A percentile compares a stretch with the other conserved stretches of the same genome.
Conservation (phyloP, 2,329 filamentous ascomycete species). For the Aspergillus felis region DNA sequence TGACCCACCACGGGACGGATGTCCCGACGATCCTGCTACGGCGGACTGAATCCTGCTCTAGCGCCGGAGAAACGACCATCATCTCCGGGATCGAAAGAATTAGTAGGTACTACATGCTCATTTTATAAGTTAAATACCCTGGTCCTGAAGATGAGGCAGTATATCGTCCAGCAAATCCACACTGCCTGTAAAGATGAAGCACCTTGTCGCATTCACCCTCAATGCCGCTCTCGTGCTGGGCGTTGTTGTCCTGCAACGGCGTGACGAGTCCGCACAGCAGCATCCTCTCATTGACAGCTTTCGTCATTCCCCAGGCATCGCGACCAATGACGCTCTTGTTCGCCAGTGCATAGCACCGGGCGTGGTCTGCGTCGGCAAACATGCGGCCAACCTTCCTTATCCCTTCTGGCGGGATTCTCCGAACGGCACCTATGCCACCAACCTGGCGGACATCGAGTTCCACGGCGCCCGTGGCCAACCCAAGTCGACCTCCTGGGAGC, state of each 20-base stretch:
- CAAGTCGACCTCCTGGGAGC: conserved; percentile 3
- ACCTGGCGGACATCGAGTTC: neutral
- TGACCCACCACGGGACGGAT: neutral
- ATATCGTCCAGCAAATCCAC: neutral
- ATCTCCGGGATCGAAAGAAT: neutral
- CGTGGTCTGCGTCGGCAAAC: neutral
- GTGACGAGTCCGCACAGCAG: neutral
- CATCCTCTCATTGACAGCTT: neutral
- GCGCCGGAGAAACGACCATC: neutral
- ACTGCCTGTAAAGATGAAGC: neutral
- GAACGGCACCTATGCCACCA: neutral
- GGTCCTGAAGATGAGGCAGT: neutral
- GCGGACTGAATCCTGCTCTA: no score
- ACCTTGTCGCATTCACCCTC: neutral
- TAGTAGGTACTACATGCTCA: neutral
- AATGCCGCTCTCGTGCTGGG: neutral
- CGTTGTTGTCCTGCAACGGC: neutral
- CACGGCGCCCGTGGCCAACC: neutral
- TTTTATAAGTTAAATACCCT: neutral
- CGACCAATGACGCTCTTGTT: neutral
- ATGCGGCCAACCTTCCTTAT: neutral
- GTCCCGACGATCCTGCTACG: neutral
- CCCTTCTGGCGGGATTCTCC: neutral
- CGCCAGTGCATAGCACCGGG: neutral
- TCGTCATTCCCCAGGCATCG: neutral